Base-by-base conservation (phyloP, 225 moss, liverwort and hornwort genomes). In the Physcomitrium patens region DNA sequence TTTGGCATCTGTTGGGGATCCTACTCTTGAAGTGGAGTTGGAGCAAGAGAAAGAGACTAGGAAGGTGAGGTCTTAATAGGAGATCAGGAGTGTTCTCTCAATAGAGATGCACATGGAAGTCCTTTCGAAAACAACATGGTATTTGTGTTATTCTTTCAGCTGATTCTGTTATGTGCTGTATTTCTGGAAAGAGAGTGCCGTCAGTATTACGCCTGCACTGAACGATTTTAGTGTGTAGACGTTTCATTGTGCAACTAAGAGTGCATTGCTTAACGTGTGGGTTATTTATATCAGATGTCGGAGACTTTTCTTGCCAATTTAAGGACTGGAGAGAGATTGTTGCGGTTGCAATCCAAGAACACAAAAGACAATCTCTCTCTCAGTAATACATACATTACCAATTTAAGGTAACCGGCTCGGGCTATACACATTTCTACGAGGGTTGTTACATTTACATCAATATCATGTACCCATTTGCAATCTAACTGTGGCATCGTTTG, bases 21-120 rank as follows among this genome's bases (percentile, higher is more conserved):
- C 83, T 71, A 89, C 87, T 24, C 60, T 95, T 59, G 89, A 88
- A 79, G 78, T 95, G 75, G 94, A 91, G 80, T 75, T 95, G 69
- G 89, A 91, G 80, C 89, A 89, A 77, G 92, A 81, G 83, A 88
- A 80, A 63, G 78, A 77, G 48, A 71, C 83, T 65, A 83, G 64
- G 63, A 86, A 89, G 85, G 88, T 89, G 71, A 79, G 77, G 49
- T 74, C 47, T 65, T 63, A 16, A 59, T 84, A 43, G 52, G 55
- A 58, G 51, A 53, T 22, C 52, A n/a, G 31, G 18, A n/a, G 16
- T 49, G 31, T 41, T 43, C 51, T 72, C 56, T 77, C 49, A 55
- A 42, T 15, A 61, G 60, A 8, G 56, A 69, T 56, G 16, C 49
- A 23, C 54, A 52, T 75, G 60, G 10, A 61, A 70, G 37, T 24